A percentile compares a stretch with the other conserved stretches of the same genome.
Evolutionary conservation across 345 rosid species (phyloP).

Genomic region (Citrus inodora): DNA sequence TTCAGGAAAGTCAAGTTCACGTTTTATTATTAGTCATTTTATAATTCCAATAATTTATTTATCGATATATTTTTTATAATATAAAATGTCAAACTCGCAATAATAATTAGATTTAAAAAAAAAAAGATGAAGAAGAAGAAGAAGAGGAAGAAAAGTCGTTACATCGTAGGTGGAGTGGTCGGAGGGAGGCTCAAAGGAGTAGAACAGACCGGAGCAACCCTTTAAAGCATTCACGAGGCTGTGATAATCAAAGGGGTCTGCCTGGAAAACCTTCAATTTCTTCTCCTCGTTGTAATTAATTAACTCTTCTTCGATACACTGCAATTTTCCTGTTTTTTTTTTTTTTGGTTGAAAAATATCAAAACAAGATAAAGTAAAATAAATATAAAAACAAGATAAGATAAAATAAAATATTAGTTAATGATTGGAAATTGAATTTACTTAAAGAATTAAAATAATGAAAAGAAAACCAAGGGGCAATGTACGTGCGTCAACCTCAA

Average conservation of each 20-base stretch:
- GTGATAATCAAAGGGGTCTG: constrained; percentile 61
- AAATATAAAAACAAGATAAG: too few species aligned
- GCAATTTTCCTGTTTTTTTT: constrained; percentile 19
- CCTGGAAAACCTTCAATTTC: constrained; percentile 41
- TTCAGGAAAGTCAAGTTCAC: neutral
- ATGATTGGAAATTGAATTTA: neutral
- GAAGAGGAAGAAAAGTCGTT: neutral
- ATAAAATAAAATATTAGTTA: neutral
- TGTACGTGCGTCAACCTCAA: neutral
- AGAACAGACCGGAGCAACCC: constrained; percentile 60
- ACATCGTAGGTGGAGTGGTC: constrained; percentile 54
- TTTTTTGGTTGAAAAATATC: too few species aligned
- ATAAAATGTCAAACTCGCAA: neutral
- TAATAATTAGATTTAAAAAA: neutral
- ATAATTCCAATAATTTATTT: too few species aligned
- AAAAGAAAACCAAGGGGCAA: neutral
- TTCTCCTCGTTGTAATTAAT: constrained; percentile 20
- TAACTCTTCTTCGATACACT: constrained; percentile 16
- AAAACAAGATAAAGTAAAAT: neutral
- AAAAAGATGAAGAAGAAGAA: neutral
- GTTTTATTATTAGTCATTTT: neutral
- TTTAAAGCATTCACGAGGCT: constrained; percentile 48
- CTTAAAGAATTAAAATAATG: neutral
- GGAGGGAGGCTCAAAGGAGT: constrained; percentile 46
- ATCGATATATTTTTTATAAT: too few species aligned